phyloP scores from a whole-genome alignment of 805 yeast species.

The Metschnikowia hibisci region DNA sequence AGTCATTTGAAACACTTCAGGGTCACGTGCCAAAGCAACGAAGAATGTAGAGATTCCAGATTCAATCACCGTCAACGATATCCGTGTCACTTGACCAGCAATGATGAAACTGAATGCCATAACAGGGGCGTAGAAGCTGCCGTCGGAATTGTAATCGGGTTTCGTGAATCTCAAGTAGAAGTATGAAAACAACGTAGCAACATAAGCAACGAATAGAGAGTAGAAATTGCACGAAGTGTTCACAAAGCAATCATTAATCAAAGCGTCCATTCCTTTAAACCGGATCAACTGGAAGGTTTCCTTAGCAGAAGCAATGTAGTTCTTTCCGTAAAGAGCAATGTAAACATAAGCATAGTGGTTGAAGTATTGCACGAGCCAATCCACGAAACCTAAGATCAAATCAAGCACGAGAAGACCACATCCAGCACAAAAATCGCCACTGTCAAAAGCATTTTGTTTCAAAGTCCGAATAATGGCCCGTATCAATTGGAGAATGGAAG shows the following conservation, averaged over 20 bases:
- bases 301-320: conserved; percentile 69
- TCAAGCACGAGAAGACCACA: conserved; percentile 53
- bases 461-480: conserved; percentile 51
- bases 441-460: conserved; percentile 48
- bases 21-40: conserved; percentile 79
- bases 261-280: conserved; percentile 77
- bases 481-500: conserved; percentile 65
- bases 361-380: conserved; percentile 81
- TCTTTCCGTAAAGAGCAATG: conserved; percentile 81
- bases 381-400: conserved; percentile 58
- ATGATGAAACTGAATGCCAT: conserved; percentile 71
- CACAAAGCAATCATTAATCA: conserved; percentile 79
- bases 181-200: conserved; percentile 56
- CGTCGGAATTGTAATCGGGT: conserved; percentile 60
- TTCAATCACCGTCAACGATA: conserved; percentile 69
- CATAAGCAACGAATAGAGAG: conserved; percentile 64
- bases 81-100: conserved; percentile 69
- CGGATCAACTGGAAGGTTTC: conserved; percentile 78
- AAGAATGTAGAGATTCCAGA: conserved; percentile 83
- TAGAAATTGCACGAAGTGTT: conserved; percentile 77
- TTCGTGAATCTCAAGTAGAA: conserved; percentile 63
- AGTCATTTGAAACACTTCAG: conserved; percentile 71
- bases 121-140: conserved; percentile 65
- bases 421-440: conserved; percentile 51
- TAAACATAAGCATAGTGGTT: conserved; percentile 88